These are phyloP conservation scores for Pyricularia grisea DNA, from an alignment of 2,329 filamentous ascomycete species.

Conservation along the genomic window DNA sequence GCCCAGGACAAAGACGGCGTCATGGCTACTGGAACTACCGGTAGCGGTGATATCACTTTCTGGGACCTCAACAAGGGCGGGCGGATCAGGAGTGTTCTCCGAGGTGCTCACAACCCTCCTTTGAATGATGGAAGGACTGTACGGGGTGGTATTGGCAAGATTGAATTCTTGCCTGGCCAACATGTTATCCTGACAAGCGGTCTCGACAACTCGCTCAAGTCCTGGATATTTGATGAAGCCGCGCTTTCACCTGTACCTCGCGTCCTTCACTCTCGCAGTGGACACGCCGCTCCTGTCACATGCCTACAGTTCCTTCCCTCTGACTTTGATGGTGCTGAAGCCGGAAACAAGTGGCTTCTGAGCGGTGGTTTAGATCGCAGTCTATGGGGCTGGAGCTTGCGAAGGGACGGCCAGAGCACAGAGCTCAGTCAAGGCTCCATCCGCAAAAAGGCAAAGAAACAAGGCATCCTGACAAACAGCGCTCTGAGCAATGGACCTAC, in stretches of 20 bases:
- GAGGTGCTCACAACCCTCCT: conserved; percentile 79
- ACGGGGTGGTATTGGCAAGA: conserved; percentile 70
- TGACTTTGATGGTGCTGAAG: conserved; percentile 81
- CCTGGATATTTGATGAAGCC: conserved; percentile 92
- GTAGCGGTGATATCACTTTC: conserved; percentile 81
- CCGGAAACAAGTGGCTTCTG: conserved; percentile 85
- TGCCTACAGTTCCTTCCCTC: conserved; percentile 78
- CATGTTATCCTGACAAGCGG: conserved; percentile 85
- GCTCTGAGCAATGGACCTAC: conserved; percentile 50
- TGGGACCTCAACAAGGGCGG: conserved; percentile 93
- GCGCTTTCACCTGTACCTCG: conserved; percentile 83
- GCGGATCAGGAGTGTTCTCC: conserved; percentile 74
- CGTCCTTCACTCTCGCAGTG: conserved; percentile 75
- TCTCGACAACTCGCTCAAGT: conserved; percentile 85
- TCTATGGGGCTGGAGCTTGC: conserved; percentile 92
- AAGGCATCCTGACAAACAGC: conserved; percentile 56
- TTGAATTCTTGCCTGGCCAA: conserved; percentile 85
- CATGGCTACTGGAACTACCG: conserved; percentile 79
- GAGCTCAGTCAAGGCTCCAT: conserved; percentile 89
- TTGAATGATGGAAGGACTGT: conserved; percentile 42
- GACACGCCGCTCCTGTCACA: conserved; percentile 80
- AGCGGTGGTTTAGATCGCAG: conserved; percentile 85
- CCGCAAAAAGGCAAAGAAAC: conserved; percentile 81
- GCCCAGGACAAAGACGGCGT: conserved; percentile 80
- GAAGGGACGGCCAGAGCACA: conserved; percentile 85